Evolutionary conservation across 75 land plant species (phyloP).

Genomic region (Gnetum montanum): DNA sequence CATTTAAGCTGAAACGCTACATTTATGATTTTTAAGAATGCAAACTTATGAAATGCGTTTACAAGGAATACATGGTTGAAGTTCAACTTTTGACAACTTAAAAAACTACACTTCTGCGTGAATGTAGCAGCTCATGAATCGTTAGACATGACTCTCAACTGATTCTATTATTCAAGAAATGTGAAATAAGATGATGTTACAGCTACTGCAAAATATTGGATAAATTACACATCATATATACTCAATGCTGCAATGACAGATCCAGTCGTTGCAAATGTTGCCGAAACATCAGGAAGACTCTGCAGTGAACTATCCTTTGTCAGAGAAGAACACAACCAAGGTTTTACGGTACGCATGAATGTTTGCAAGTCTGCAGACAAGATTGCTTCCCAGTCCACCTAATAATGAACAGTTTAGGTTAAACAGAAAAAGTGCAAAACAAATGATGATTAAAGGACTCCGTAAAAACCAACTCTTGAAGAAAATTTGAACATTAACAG

Average conservation of each 20-base stretch:
- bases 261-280: conserved; percentile 67
- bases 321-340: conserved; percentile 70
- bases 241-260: conserved; percentile 78
- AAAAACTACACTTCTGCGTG: too few relatives aligned
- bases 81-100: too few relatives aligned
- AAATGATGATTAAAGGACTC: background rate
- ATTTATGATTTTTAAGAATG: too few relatives aligned
- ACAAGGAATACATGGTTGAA: too few relatives aligned
- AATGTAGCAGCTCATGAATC: too few relatives aligned
- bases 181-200: too few relatives aligned
- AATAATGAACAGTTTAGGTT: background rate
- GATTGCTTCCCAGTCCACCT: conserved; percentile 96
- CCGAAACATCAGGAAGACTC: conserved; percentile 63
- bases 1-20: too few relatives aligned
- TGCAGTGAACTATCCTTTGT: conserved; percentile 58
- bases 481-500: background rate
- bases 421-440: background rate
- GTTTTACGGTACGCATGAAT: conserved; percentile 43
- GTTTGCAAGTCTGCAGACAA: conserved; percentile 34
- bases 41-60: too few relatives aligned
- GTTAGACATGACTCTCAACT: too few relatives aligned
- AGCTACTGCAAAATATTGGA: too few relatives aligned
- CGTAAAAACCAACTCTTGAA: background rate
- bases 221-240: conserved; percentile 40
- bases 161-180: too few relatives aligned